Evolutionary conservation across 1,284 basidiomycete species (phyloP), one percentile per base, ranked within the genome.

Genomic region (Boletellus deceptivus): DNA sequence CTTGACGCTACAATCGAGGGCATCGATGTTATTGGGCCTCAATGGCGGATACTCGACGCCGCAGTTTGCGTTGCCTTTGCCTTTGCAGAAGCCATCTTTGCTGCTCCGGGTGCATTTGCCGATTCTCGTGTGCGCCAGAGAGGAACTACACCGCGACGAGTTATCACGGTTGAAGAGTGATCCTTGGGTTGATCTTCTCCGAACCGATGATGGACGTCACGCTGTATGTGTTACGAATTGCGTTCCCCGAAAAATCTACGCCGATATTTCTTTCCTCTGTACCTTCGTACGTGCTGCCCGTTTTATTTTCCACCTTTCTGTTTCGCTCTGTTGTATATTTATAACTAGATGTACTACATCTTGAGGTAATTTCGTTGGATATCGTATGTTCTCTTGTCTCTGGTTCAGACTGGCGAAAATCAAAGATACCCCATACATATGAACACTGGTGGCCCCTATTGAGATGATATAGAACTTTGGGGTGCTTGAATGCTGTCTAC

Each of bases 61-160:
- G 67, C 73, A 6, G 65, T 84, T 31, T 71, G 74, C 4, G 72
- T 82, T 14, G 80, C 80, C 0, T 83, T 85, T 60, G 77, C 83
- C 1, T 82, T 84, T 57, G 78, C 82, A 2, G 83, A 86, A 60
- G 79, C 77, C 0, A 76, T 84, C 50, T 70, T 59, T 31, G 24
- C 40, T 9, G 65, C 65, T 11, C 65, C 69, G 18, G 39, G 58
- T n/a, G 65, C 67, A 14, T 68, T 62, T 45, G 56, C 64, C 14
- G 64, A 69, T 43, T 59, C 59, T n/a, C 67, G 65, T 43, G 40
- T 41, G 13, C 65, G 65, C 38, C 57, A 44, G 27, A 56, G 61
- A 31, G 67, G 45, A 25, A 20, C 49, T 13, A 64, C 66, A 16
- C 50, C 68, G 4, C 61, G 61, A 45, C 63, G 64, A 34, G 46